Percentiles rank a stretch among this genome's conserved stretches.
Conservation (phyloP, 768 basidiomycete genomes). For the Mycena filopes region DNA sequence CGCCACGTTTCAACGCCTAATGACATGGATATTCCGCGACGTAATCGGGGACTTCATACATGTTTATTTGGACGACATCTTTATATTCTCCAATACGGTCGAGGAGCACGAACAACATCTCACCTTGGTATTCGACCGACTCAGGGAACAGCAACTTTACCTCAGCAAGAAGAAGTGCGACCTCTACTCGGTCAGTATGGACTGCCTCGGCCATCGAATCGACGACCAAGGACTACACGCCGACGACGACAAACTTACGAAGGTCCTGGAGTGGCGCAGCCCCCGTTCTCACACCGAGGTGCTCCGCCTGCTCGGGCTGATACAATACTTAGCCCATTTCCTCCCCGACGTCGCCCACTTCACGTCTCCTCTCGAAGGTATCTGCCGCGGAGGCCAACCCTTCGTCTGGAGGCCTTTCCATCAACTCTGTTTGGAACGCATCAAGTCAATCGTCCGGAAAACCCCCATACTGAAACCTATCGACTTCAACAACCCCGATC, state of each 20-base stretch:
- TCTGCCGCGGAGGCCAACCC: neutral
- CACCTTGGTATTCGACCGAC: slow-evolving; percentile 39
- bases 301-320: neutral
- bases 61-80: slow-evolving; percentile 57
- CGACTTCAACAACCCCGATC: neutral
- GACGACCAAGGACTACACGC: no score
- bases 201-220: no score
- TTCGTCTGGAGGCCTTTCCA: slow-evolving; percentile 4
- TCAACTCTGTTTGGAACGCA: neutral
- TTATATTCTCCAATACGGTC: slow-evolving; percentile 48
- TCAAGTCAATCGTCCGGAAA: no score
- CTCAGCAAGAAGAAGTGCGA: slow-evolving; percentile 40
- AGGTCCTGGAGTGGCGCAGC: neutral
- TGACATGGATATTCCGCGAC: slow-evolving; percentile 49
- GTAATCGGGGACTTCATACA: slow-evolving; percentile 51
- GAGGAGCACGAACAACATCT: slow-evolving; percentile 52
- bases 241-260: no score
- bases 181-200: slow-evolving; percentile 36
- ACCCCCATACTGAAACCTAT: slow-evolving; percentile 3
- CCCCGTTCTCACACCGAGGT: neutral
- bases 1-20: no score
- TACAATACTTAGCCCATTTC: slow-evolving; percentile 9
- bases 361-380: slow-evolving; percentile 5
- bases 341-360: slow-evolving; percentile 2
- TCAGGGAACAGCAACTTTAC: slow-evolving; percentile 43